Base-by-base conservation (phyloP, 768 basidiomycete species). In the Boletellus ananas region DNA sequence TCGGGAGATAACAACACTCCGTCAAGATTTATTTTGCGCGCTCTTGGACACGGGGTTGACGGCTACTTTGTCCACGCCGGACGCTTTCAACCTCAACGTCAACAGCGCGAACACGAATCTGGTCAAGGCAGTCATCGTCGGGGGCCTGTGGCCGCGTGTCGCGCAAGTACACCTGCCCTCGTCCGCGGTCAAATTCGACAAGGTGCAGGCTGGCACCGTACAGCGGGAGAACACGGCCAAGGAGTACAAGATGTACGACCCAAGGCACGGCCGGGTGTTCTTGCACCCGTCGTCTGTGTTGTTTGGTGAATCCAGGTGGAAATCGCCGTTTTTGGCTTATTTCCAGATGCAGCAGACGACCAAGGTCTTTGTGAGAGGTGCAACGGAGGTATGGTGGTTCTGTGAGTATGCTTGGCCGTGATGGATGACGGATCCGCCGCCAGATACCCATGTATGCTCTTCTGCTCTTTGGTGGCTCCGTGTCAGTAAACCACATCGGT, bases 371-470 rank as follows among this genome's bases (percentile, higher is more conserved):
- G 61, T 97, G 55, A 77, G 90, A 38, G 93, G 94, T 65, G 90
- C 83, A 6, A 94, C 90, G 1, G 87, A 94, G 78, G 90, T 90
- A 50, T 43, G 76, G 47, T 4, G n/a, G 35, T 29, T 16, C 13
- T 25, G 36, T 34, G 31, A n/a, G 21, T 20, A 34, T 43, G 49
- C 8, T 1, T 27, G 40, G 10, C 8, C 20, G 14, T 29, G 47
- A 38, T 11, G 34, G 14, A 12, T 45, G 31, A 29, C n/a, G 21
- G 23, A 29, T 29, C 29, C 4, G 13, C 47, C 9, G 34, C 25
- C 20, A 93, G 87, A 78, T 94, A n/a, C 90, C 93, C 6, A 70
- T 93, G n/a, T 94, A 90, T 63, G 87, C 83, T 1, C 69, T 94
- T 13, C 68, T 96, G 25, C 72, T 96, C 8, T 92, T 95, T 58